Evolutionary conservation across 495 filamentous ascomycete species (phyloP), one percentile per base, ranked within the genome.

Genomic region (Hyphodiscus hymeniophilus): DNA sequence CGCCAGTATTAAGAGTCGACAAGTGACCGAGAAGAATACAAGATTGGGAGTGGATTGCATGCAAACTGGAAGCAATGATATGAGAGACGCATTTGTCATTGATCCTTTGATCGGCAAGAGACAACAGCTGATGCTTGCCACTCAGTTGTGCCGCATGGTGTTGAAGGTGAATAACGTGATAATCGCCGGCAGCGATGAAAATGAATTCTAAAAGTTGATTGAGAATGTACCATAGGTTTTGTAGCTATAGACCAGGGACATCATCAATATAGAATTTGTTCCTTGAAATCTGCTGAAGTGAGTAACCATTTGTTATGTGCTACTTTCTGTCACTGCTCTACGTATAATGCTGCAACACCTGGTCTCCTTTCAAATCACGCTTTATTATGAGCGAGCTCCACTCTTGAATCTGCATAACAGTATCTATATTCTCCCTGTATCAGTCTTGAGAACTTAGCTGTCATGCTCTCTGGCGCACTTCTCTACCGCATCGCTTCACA

Each of bases 121-220:
- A 61, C 89, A 95, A 72, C 92, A 99, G 68, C 76, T 99, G 48
- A 74, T 95, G 64, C 76, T 99, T 43, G 92, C 92, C 13, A 97
- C 92, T 16, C 92, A 99, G 70, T 77, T 99, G 22, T 97, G 94
- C 73, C 82, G 92, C 47, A 99, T 99, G 92, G 92, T 99, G 55
- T 78, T 99, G 48, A 99, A 99, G 81, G 85, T 92, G 64, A 77
- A 86, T 71, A 96, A 96, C 66, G 94, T 98, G 52, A 98, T 98
- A 57, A 85, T 98, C 58, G 79, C 90, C 30, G 94, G 92, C 17
- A 84, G 83, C 47, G 92, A 90, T 26, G 86, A 97, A 47, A 79
- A 92, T 48, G 94, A 97, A 48, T 97, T 84, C 63, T 98, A 90
- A 64, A 71, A 46, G 38, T 26, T n/a, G n/a, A 28, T 28, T 28